Base-by-base conservation (phyloP, 73 alveolate species). In the Urostyla sp. region DNA sequence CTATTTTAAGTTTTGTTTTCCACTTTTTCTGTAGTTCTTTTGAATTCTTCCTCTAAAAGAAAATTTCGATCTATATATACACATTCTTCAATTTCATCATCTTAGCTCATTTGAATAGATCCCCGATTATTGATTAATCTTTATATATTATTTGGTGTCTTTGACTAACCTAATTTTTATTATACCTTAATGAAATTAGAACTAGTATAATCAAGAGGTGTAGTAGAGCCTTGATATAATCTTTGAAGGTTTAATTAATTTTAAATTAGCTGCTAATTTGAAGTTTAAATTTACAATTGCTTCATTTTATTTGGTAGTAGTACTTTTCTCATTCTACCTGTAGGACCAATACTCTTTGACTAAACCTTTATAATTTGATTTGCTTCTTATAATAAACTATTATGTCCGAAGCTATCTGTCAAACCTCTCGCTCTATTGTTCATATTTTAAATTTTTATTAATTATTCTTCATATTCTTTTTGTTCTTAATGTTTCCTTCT, bases 131-230 rank as follows among this genome's bases (percentile, higher is more conserved):
- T n/a, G n/a, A n/a, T n/a, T n/a, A n/a, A n/a, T n/a, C n/a, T 63
- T n/a, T 57, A 7, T 10, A 63, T 3, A 40, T 63, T 63, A 43
- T 63, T 20, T 16, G 79, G 79, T 4, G 79, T 63, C 31, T 63
- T 63, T 27, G 57, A 63, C 6, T 20, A 7, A 3, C 79, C 79
- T 8, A n/a, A n/a, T n/a, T n/a, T n/a, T n/a, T n/a, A n/a, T n/a
- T n/a, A n/a, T n/a, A n/a, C n/a, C n/a, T n/a, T n/a, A n/a, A n/a
- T n/a, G n/a, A n/a, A 63, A 24, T 23, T 43, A 3, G 79, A 63
- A 26, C n/a, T 63, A 2, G 79, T 27, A 11, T 43, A 31, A 63
- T 63, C 79, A 5, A 63, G 37, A 7, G 79, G 79, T 36, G 79
- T 63, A 3, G 60, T 63, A 24, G 51, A 43, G 3, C 58, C 79